Evolutionary conservation across 108 stramenopile species (phyloP).

Genomic region (Epithemia pelagica): DNA sequence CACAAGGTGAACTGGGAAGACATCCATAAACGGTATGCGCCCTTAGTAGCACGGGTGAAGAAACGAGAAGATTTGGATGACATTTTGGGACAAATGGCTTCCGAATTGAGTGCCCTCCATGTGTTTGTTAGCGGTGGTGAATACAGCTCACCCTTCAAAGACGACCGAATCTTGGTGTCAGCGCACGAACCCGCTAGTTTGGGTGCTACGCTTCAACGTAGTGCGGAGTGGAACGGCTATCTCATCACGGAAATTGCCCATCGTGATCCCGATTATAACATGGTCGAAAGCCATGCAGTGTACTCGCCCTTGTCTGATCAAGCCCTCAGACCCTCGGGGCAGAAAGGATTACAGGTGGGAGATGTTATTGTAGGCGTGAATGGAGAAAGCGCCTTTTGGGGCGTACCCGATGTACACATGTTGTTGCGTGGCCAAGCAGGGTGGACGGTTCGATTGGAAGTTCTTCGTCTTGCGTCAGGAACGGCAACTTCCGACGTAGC

Average conservation of each 20-base stretch:
- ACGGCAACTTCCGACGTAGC: not conserved
- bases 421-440: conserved; percentile 51
- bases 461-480: conserved; percentile 40
- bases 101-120: conserved; percentile 68
- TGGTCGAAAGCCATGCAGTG: conserved; percentile 37
- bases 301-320: conserved; percentile 56
- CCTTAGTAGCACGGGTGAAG: conserved; percentile 45
- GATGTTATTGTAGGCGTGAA: conserved; percentile 72
- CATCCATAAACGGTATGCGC: conserved; percentile 49
- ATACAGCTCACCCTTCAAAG: conserved; percentile 43
- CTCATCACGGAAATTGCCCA: conserved; percentile 40
- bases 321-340: conserved; percentile 43
- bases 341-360: conserved; percentile 49
- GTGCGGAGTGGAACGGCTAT: conserved; percentile 59
- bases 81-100: conserved; percentile 64
- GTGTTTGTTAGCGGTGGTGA: conserved; percentile 76
- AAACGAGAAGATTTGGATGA: conserved; percentile 75
- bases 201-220: conserved; percentile 47
- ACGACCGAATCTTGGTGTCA: conserved; percentile 9
- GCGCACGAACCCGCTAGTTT: conserved; percentile 52
- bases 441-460: conserved; percentile 48
- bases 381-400: conserved; percentile 55
- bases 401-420: conserved; percentile 55
- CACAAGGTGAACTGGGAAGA: conserved; percentile 46
- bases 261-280: conserved; percentile 59